These are phyloP conservation scores for Narthecium ossifragum DNA, from an alignment of 106 monocot genomes.

Conservation along the genomic window DNA sequence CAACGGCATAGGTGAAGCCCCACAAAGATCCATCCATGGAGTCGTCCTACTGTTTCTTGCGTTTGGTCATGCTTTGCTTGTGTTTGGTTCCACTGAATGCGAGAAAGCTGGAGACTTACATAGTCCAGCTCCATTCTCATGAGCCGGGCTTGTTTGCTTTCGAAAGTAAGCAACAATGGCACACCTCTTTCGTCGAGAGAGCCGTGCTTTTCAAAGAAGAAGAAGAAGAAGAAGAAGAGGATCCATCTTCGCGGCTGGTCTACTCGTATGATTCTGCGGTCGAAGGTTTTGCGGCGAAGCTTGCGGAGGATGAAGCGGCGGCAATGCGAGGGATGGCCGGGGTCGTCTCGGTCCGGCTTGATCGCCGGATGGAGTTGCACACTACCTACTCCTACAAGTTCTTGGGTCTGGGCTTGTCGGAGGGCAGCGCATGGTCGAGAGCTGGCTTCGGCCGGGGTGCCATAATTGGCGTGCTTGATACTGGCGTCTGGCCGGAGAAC, in stretches of 20 bases:
- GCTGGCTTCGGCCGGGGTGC: conserved; percentile 33
- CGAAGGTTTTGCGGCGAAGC: conserved; percentile 72
- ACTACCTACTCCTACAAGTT: conserved; percentile 86
- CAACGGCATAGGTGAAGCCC: no score
- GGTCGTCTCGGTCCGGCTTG: conserved; percentile 56
- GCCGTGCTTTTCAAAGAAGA: conserved; percentile 16
- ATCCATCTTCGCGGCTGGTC: conserved; percentile 43
- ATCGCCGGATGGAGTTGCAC: conserved; percentile 44
- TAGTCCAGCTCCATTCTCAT: conserved; percentile 67
- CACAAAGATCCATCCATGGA: no score
- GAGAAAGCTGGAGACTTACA: conserved; percentile 41
- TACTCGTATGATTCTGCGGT: conserved; percentile 70
- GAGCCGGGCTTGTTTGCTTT: not conserved
- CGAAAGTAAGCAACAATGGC: conserved; percentile 42
- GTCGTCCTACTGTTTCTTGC: no score
- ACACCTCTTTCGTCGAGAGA: conserved; percentile 57
- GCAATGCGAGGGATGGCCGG: conserved; percentile 20
- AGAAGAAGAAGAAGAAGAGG: no score
- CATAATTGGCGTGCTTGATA: conserved; percentile 84
- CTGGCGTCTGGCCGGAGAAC: conserved; percentile 91
- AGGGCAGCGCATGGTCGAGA: conserved; percentile 29
- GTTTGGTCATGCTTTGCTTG: conserved; percentile 1
- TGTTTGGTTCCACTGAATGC: not conserved
- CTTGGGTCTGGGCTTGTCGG: conserved; percentile 35
- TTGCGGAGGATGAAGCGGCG: conserved; percentile 34